A percentile compares a stretch with the other conserved stretches of the same genome.
Evolutionary conservation across 179 eudicot genomes (phyloP).

Genomic region (Beta macrorhiza): DNA sequence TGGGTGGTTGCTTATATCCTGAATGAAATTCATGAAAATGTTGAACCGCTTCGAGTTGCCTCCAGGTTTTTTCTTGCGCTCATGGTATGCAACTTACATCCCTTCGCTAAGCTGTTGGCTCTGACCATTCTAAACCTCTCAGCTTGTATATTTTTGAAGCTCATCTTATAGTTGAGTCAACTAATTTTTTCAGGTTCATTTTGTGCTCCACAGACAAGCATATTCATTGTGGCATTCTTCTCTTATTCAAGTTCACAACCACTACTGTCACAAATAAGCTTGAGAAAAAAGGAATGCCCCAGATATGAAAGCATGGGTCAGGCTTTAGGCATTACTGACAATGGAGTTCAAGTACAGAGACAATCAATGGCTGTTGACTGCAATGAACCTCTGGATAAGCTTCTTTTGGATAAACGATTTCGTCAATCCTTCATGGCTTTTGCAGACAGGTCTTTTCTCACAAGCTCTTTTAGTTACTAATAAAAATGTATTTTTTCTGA

Average conservation of each 20-base stretch:
- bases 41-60: conserved; percentile 61
- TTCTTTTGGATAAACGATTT: conserved; percentile 65
- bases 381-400: conserved; percentile 71
- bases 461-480: neutral
- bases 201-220: conserved; percentile 58
- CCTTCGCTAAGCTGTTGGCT: neutral
- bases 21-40: conserved; percentile 69
- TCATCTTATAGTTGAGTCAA: conserved; percentile 13
- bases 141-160: neutral
- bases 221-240: conserved; percentile 78
- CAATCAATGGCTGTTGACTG: conserved; percentile 37
- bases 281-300: conserved; percentile 50
- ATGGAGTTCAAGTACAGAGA: conserved; percentile 40
- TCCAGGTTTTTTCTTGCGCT: conserved; percentile 65
- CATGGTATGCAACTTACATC: conserved; percentile 44
- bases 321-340: conserved; percentile 71
- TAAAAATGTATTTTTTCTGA: neutral
- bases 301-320: conserved; percentile 61
- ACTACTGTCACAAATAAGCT: conserved; percentile 70
- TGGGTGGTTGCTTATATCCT: conserved; percentile 69
- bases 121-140: neutral
- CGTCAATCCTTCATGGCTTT: conserved; percentile 79
- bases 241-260: conserved; percentile 86
- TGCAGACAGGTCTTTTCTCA: conserved; percentile 67
- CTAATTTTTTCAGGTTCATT: conserved; percentile 30